Base-by-base conservation (phyloP, 1,139 yeast species). In the Groenewaldozyma auringiensis region DNA sequence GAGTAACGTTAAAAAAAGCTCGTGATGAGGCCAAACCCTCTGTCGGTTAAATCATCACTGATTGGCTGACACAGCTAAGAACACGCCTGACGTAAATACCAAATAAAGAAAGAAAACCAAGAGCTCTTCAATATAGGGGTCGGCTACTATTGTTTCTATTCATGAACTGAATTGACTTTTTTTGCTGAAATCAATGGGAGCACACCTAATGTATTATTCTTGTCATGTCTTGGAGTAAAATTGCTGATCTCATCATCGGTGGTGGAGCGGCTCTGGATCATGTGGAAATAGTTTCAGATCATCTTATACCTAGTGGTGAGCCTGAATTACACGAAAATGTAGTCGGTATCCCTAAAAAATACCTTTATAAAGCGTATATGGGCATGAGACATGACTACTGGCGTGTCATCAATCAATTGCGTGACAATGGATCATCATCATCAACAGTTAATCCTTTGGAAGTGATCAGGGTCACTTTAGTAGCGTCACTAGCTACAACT, bases 401-500 rank as follows among this genome's bases (percentile, higher is more conserved):
- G 22, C 32, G 22, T 4, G 36, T 44, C n/a, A 3, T 41, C 16
- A 25, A 29, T 13, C 29, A 17, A 27, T 40, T 17, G 29, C 22
- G 22, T 14, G 25, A 6, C 21, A 33, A 16, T 16, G 4, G 13
- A 20, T n/a, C 31, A 14, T 14, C 37, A n/a, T 27, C 31, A 16
- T 25, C 17, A 41, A 17, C n/a, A 20, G 21, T 21, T 2, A 25
- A 40, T 14, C 32, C 29, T 11, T 8, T 25, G 18, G 13, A 27
- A 14, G 34, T 20, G 2, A 16, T 37, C 27, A 21, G 51, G 35
- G 46, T 54, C 18, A 53, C 61, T 2, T 42, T 62, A 22, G 40
- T 63, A 16, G 50, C 60, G 11, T 46, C 60, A 2, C 41, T 65
- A n/a, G 60, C 61, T 3, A 59, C 67, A 1, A 55, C 62, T n/a